Evolutionary conservation across 306 rosid genomes (phyloP), one percentile per base, ranked within the genome.

Genomic region (Hippophae rhamnoides): DNA sequence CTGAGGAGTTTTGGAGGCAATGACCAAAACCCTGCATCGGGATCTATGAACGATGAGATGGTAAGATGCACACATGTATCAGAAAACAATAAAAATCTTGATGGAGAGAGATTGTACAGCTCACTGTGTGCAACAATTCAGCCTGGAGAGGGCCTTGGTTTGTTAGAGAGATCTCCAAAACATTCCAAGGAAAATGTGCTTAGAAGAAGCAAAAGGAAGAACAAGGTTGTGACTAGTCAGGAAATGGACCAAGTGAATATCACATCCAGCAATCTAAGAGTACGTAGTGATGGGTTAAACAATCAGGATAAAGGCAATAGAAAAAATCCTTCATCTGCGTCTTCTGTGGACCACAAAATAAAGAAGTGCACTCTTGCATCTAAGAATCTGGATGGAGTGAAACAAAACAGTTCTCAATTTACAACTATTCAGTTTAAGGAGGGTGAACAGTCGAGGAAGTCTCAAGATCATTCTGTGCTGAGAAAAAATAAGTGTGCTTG

Each of bases 351-450:
- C 56, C 48, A 31, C 69, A 54, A 50, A 57, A 44, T 25, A 38
- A 58, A 62, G 69, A 41, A 57, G 31, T 54, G 57, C 49, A 64
- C 53, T 52, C 63, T 71, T 44, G 13, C 41, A 44, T 56, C 76
- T 41, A 63, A 54, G 62, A 69, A 46, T 56, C 55, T 49, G 50
- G 63, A 63, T 40, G 69, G 46, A 48, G 74, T 46, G 62, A 68
- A 65, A 52, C 53, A n/a, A 49, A 56, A 59, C 48, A 71, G 70
- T 60, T 44, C 27, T 54, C 56, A 64, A 5, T 57, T 13, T 25
- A 59, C 70, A 56, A 68, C 82, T 10, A 10, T 43, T 67, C 65
- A 77, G 56, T 51, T 74, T 38, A 49, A 62, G 47, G 58, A 64
- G 69, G 26, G 47, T 23, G 68, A 56, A 50, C 26, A 45, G 13